Conservation (phyloP, 2,329 filamentous ascomycete genomes). For the Fusarium albidum region DNA sequence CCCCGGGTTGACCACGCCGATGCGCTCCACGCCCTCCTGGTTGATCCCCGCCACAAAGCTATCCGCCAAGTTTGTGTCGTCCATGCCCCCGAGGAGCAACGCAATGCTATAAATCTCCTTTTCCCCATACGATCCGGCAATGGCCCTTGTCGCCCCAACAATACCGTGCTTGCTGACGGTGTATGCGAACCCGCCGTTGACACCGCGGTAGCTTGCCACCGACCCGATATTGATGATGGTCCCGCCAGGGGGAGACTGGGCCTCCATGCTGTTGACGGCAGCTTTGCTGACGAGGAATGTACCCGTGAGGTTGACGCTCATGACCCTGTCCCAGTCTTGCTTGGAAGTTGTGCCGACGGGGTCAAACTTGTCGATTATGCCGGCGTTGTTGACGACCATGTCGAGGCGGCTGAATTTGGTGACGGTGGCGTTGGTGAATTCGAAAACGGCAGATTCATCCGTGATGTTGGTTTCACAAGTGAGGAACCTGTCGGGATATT, state of each 20-base stretch:
- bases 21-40: conserved; percentile 41
- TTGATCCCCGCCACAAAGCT: conserved; percentile 47
- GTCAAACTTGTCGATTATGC: conserved; percentile 63
- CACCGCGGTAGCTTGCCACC: conserved; percentile 52
- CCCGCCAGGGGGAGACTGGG: conserved; percentile 43
- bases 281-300: conserved; percentile 59
- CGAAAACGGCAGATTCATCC: conserved; percentile 24
- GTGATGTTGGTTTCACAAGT: conserved; percentile 9
- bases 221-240: conserved; percentile 62
- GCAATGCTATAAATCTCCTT: conserved; percentile 62
- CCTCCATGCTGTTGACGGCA: conserved; percentile 49
- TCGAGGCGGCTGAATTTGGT: conserved; percentile 47
- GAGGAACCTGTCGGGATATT: background rate
- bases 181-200: conserved; percentile 54
- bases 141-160: conserved; percentile 62
- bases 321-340: conserved; percentile 59
- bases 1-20: conserved; percentile 36
- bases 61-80: conserved; percentile 62
- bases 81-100: conserved; percentile 56
- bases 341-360: conserved; percentile 56
- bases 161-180: conserved; percentile 62
- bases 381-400: conserved; percentile 64
- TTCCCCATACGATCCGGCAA: conserved; percentile 60
- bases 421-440: conserved; percentile 29
- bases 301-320: conserved; percentile 64